Evolutionary conservation across 306 rosid genomes (phyloP).

Genomic region (Cicer cuneatum): DNA sequence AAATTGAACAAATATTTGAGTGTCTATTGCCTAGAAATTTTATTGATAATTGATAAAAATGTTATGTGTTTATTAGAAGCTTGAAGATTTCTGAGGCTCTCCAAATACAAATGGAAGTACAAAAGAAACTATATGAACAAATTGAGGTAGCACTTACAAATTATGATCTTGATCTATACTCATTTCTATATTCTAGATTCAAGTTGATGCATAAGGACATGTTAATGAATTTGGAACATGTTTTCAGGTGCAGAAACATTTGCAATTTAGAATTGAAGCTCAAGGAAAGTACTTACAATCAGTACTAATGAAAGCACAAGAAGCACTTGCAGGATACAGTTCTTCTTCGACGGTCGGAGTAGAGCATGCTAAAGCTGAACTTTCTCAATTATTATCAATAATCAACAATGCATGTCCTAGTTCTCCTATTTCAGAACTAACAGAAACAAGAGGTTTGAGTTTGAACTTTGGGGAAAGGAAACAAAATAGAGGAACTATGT

Average conservation of each 20-base stretch:
- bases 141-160: conserved; percentile 63
- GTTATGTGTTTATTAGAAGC: conserved; percentile 55
- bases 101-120: conserved; percentile 87
- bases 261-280: conserved; percentile 91
- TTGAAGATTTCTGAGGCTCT: conserved; percentile 78
- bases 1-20: conserved; percentile 42
- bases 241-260: conserved; percentile 86
- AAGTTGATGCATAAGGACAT: conserved; percentile 22
- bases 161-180: not conserved
- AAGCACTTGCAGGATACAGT: conserved; percentile 72
- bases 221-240: conserved; percentile 29
- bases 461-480: conserved; percentile 52
- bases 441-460: conserved; percentile 62
- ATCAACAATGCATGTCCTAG: conserved; percentile 70
- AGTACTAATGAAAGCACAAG: conserved; percentile 85
- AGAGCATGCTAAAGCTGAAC: conserved; percentile 79
- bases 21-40: no score
- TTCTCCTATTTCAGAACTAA: conserved; percentile 75
- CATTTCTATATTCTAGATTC: not conserved
- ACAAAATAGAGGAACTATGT: conserved; percentile 65
- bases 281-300: conserved; percentile 92
- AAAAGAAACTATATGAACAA: conserved; percentile 81
- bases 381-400: conserved; percentile 78
- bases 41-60: conserved; percentile 51
- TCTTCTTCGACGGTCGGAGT: conserved; percentile 63